Evolutionary conservation across 2,329 filamentous ascomycete genomes (phyloP).

Genomic region (Thielaviopsis punctulata): DNA sequence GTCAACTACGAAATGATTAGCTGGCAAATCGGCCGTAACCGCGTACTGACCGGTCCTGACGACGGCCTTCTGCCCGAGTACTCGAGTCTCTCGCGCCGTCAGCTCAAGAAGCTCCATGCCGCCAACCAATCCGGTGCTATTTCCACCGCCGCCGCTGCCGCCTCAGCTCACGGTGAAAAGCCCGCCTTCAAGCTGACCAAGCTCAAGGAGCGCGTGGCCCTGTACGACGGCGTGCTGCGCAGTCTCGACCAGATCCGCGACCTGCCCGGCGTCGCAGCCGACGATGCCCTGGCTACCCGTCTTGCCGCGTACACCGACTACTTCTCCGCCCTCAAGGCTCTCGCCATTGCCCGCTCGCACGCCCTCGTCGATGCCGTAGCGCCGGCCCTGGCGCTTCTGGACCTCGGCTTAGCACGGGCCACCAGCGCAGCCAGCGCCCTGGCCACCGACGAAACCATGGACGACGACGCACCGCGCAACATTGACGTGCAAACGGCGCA

Average conservation of each 20-base stretch:
- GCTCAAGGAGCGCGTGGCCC: conserved; percentile 68
- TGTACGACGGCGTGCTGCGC: conserved; percentile 83
- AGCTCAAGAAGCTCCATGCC: conserved; percentile 31
- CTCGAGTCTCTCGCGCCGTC: conserved; percentile 26
- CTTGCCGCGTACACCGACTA: conserved; percentile 66
- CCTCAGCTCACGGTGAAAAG: conserved; percentile 33
- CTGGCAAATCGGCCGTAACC: conserved; percentile 86
- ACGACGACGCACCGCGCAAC: conserved; percentile 36
- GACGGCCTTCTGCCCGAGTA: conserved; percentile 53
- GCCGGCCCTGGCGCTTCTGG: conserved; percentile 73
- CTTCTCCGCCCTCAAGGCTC: conserved; percentile 74
- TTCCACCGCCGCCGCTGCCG: conserved; percentile 24
- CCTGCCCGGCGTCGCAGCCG: conserved; percentile 74
- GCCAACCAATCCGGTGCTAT: conserved; percentile 21
- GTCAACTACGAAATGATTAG: conserved; percentile 89
- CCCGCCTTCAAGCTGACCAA: conserved; percentile 60
- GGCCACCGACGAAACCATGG: conserved; percentile 15
- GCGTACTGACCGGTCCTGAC: conserved; percentile 65
- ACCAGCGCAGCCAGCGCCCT: conserved; percentile 34
- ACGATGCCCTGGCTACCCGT: conserved; percentile 57
- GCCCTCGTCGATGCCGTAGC: conserved; percentile 51
- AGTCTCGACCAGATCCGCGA: conserved; percentile 83
- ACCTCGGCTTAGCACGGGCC: conserved; percentile 47
- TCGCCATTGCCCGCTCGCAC: conserved; percentile 76
- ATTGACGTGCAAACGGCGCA: conserved; percentile 48